Percentiles rank a stretch among this genome's conserved stretches.
phyloP scores from a whole-genome alignment of 2,329 filamentous ascomycete species.

The Claviceps sp. region DNA sequence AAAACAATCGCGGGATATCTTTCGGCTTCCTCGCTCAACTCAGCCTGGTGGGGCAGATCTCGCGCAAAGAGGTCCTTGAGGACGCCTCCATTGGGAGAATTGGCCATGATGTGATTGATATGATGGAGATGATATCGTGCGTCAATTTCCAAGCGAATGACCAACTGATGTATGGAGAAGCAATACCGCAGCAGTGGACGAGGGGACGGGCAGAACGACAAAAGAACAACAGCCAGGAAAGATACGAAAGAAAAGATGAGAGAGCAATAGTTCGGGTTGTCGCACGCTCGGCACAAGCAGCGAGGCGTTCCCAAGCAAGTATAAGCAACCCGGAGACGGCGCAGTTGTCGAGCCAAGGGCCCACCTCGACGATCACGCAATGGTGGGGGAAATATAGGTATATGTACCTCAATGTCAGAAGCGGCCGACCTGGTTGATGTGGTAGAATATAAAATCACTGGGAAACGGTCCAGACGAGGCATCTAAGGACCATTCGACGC shows the following conservation, averaged over 20 bases:
- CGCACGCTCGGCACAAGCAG: neutral
- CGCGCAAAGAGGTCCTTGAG: conserved; percentile 96
- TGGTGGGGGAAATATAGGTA: conserved; percentile 10
- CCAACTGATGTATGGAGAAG: conserved; percentile 5
- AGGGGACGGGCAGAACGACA: neutral
- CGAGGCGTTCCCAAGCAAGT: neutral
- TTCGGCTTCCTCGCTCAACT: conserved; percentile 78
- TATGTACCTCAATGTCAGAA: too few relatives aligned
- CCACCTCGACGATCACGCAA: conserved; percentile 17
- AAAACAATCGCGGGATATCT: conserved; percentile 71
- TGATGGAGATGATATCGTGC: neutral
- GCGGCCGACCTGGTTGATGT: too few relatives aligned
- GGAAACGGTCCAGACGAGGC: too few relatives aligned
- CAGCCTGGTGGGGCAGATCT: conserved; percentile 68
- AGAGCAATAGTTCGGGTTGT: conserved; percentile 4
- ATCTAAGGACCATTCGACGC: too few relatives aligned
- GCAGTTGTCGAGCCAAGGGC: neutral
- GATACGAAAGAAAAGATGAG: neutral
- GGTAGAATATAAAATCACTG: too few relatives aligned
- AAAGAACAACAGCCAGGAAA: neutral
- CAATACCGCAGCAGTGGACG: neutral
- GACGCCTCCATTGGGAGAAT: conserved; percentile 73
- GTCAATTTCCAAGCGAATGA: neutral
- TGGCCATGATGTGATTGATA: conserved; percentile 38
- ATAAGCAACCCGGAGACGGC: conserved; percentile 2